Evolutionary conservation across 2,329 filamentous ascomycete species (phyloP).

Genomic region (Sclerotinia borealis): DNA sequence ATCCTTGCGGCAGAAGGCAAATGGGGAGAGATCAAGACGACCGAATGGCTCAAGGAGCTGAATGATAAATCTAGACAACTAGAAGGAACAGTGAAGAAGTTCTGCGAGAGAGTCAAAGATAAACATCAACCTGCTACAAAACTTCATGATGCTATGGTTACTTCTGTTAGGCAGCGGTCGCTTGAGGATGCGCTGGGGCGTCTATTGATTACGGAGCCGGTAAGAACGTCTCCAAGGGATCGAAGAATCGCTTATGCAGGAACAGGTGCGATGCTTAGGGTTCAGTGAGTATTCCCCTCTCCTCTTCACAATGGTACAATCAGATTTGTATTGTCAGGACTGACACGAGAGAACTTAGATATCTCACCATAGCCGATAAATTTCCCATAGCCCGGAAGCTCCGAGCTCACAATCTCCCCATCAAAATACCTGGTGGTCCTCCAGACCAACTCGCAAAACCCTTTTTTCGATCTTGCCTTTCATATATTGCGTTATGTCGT

Average conservation of each 20-base stretch:
- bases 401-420: background rate
- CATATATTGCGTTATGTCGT: conserved; percentile 30
- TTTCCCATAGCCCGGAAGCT: conserved; percentile 24
- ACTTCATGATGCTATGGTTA: conserved; percentile 35
- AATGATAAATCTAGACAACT: conserved; percentile 19
- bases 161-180: conserved; percentile 18
- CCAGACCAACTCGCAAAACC: conserved; percentile 10
- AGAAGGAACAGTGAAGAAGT: conserved; percentile 19
- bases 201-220: background rate
- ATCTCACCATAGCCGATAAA: conserved; percentile 26
- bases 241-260: conserved; percentile 30
- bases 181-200: background rate
- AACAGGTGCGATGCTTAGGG: conserved; percentile 28
- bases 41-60: conserved; percentile 13
- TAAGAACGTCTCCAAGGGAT: conserved; percentile 18
- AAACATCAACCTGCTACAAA: conserved; percentile 36
- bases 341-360: background rate
- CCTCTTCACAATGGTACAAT: background rate
- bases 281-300: conserved; percentile 12
- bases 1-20: background rate
- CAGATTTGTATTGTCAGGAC: background rate
- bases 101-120: conserved; percentile 25
- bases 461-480: conserved; percentile 30
- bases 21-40: background rate
- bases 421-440: conserved; percentile 17